phyloP scores from a whole-genome alignment of 2,329 filamentous ascomycete species.

The Fusarium heterosporum region DNA sequence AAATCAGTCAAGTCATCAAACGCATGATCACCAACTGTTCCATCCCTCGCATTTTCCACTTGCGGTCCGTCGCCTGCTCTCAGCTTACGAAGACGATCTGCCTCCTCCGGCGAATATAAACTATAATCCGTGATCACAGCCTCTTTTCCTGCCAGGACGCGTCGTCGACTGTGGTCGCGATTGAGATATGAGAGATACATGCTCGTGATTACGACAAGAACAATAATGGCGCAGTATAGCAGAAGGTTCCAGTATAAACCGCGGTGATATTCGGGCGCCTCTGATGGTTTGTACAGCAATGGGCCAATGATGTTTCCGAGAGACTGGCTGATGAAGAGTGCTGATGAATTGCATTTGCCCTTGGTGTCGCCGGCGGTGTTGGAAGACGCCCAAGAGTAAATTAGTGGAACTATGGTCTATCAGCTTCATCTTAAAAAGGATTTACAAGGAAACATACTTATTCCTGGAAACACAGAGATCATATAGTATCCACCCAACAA shows the following conservation, averaged over 20 bases:
- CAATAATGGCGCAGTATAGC: constrained; percentile 67
- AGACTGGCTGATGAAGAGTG: constrained; percentile 71
- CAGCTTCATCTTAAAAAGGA: rapidly evolving
- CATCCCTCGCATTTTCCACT: constrained; percentile 4
- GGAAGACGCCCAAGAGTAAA: constrained; percentile 67
- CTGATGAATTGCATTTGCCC: constrained; percentile 70
- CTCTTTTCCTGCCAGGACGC: constrained; percentile 67
- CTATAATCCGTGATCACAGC: constrained; percentile 63
- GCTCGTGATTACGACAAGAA: constrained; percentile 49
- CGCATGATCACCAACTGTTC: constrained; percentile 15
- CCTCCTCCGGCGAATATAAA: constrained; percentile 15
- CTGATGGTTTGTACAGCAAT: constrained; percentile 47
- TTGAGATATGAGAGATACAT: constrained; percentile 60
- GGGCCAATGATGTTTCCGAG: constrained; percentile 72
- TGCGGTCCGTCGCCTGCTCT: constrained; percentile 11
- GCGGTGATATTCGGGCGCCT: constrained; percentile 51
- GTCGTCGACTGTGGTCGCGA: constrained; percentile 61
- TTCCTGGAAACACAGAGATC: constrained; percentile 68
- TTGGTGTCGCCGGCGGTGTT: constrained; percentile 76
- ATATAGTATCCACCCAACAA: constrained; percentile 69
- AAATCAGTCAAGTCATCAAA: constrained; percentile 40
- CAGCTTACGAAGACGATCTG: constrained; percentile 56
- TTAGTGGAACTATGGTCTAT: constrained; percentile 57
- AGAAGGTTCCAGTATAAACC: constrained; percentile 68
- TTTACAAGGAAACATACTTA: constrained; percentile 10